Evolutionary conservation across 306 rosid species (phyloP).

Genomic region (Castanea sativa): DNA sequence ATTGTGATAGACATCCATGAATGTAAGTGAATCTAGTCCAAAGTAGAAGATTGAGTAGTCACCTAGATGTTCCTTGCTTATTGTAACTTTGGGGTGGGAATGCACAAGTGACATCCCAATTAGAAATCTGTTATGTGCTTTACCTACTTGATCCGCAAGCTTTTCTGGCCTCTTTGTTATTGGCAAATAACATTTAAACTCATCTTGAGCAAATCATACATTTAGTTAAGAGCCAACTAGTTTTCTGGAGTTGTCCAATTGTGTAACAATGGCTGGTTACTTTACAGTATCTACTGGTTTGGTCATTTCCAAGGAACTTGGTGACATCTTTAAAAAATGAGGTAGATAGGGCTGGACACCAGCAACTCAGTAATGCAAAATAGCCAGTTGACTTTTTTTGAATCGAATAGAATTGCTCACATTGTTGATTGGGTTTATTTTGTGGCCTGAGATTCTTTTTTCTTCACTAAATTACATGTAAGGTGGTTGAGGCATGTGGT

Average conservation of each 20-base stretch:
- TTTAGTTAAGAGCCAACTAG: background rate
- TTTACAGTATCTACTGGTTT: too few relatives aligned
- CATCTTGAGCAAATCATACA: constrained; percentile 1
- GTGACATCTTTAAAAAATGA: too few relatives aligned
- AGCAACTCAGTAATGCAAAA: too few relatives aligned
- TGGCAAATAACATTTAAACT: background rate
- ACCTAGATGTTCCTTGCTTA: background rate
- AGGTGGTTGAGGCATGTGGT: background rate
- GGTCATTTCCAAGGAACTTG: too few relatives aligned
- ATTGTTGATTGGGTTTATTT: too few relatives aligned
- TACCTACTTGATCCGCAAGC: constrained; percentile 10
- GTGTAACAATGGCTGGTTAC: background rate
- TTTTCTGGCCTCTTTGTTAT: background rate
- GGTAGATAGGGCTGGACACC: too few relatives aligned
- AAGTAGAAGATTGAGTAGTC: background rate
- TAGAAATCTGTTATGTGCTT: background rate
- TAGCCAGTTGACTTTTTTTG: too few relatives aligned
- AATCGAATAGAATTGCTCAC: too few relatives aligned
- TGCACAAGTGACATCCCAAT: background rate
- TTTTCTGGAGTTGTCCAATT: background rate
- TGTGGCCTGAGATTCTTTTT: background rate
- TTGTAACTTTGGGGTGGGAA: background rate
- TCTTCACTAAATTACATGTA: background rate
- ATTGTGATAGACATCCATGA: background rate
- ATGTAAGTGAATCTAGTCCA: constrained; percentile 7